Percentiles rank a stretch among this genome's conserved stretches.
These are phyloP conservation scores for Macadamia tetraphylla DNA, from an alignment of 164 flowering plant genomes.

Conservation along the genomic window DNA sequence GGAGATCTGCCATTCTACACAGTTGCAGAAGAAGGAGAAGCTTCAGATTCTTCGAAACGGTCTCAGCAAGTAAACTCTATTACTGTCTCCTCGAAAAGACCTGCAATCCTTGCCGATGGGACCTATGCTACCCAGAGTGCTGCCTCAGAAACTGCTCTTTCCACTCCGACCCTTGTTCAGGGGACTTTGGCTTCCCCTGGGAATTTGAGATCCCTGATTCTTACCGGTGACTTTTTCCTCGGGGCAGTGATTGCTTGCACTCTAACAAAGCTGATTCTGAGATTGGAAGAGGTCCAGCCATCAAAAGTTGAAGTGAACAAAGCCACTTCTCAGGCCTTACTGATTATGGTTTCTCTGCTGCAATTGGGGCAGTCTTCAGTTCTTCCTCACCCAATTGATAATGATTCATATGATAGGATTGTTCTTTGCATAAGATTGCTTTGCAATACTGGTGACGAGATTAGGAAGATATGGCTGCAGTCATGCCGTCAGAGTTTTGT, in stretches of 20 bases:
- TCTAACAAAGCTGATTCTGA: constrained; percentile 73
- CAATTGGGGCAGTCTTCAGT: constrained; percentile 80
- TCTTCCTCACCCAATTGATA: constrained; percentile 88
- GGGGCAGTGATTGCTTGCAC: constrained; percentile 89
- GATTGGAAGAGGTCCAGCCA: constrained; percentile 87
- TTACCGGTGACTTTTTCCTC: constrained; percentile 89
- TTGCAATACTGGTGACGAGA: constrained; percentile 70
- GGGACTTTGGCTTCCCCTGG: constrained; percentile 73
- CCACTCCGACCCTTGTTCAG: constrained; percentile 66
- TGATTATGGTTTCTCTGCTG: constrained; percentile 83
- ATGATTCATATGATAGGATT: constrained; percentile 81
- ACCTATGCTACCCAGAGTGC: constrained; percentile 99
- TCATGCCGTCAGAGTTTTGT: constrained; percentile 91
- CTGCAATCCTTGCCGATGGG: constrained; percentile 93
- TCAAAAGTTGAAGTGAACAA: constrained; percentile 78
- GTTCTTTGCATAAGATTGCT: constrained; percentile 76
- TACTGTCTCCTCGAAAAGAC: constrained; percentile 80
- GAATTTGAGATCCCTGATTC: constrained; percentile 79
- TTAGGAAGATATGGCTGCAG: constrained; percentile 79
- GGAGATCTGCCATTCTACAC: constrained; percentile 70
- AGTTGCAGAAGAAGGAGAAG: constrained; percentile 57
- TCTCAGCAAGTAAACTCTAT: constrained; percentile 50
- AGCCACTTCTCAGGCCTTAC: constrained; percentile 47
- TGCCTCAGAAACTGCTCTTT: constrained; percentile 77
- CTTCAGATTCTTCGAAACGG: constrained; percentile 51